Evolutionary conservation across 345 rosid genomes (phyloP).

Genomic region (Camelina hispida): DNA sequence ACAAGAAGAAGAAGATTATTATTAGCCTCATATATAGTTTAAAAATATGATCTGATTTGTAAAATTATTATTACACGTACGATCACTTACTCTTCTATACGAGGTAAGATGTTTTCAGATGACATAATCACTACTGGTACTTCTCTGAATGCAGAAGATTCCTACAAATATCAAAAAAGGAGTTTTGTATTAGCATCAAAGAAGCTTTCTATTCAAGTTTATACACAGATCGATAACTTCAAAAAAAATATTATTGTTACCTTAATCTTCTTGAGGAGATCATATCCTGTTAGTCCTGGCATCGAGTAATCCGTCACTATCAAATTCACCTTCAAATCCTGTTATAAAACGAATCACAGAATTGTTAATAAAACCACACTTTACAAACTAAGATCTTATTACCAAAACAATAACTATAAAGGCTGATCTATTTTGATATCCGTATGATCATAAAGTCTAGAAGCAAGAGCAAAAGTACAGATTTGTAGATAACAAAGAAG

Average conservation of each 20-base stretch:
- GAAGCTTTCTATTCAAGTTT: background rate
- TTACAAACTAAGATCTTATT: background rate
- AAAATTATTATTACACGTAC: background rate
- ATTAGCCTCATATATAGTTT: constrained; percentile 11
- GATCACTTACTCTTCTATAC: constrained; percentile 62
- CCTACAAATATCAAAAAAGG: constrained; percentile 44
- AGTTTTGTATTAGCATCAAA: background rate
- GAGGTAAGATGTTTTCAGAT: constrained; percentile 75
- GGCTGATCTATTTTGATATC: background rate
- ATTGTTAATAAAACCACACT: background rate
- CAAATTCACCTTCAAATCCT: constrained; percentile 83
- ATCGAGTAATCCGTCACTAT: constrained; percentile 83
- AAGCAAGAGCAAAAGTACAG: constrained; percentile 15
- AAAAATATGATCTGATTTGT: constrained; percentile 4
- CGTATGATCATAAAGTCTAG: background rate
- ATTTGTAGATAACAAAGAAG: background rate
- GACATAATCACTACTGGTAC: constrained; percentile 88
- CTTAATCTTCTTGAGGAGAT: constrained; percentile 79
- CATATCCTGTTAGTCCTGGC: constrained; percentile 90
- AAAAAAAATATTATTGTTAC: constrained; percentile 34
- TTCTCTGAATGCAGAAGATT: constrained; percentile 69
- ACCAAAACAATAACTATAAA: background rate
- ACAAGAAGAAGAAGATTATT: background rate
- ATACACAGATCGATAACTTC: background rate
- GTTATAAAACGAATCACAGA: constrained; percentile 8